Evolutionary conservation across 352 stramenopile genomes (phyloP).

Genomic region (Saprolegnia diclina): DNA sequence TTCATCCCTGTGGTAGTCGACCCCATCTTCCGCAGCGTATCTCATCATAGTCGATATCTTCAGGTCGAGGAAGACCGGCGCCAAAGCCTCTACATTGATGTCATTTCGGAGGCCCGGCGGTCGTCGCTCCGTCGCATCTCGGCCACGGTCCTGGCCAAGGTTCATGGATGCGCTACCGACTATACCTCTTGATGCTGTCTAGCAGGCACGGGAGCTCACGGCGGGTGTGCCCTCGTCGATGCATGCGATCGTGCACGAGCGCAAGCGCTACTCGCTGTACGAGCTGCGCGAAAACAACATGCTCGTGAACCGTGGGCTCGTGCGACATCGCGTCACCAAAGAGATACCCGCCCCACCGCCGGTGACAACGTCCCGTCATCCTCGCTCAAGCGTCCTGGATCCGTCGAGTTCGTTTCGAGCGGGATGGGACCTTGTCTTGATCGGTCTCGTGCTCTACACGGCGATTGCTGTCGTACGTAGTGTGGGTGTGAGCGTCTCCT

Average conservation of each 20-base stretch:
- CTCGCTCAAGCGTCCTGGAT: neutral
- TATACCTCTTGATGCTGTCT: too few species aligned
- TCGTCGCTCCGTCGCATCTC: too few species aligned
- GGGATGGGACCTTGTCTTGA: slow-evolving; percentile 6
- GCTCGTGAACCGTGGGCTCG: neutral
- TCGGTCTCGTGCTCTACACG: slow-evolving; percentile 12
- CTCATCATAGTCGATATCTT: neutral
- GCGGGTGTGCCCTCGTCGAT: neutral
- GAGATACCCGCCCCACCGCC: neutral
- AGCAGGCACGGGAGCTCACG: neutral
- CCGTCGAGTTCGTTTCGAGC: neutral
- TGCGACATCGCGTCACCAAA: neutral
- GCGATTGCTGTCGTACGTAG: slow-evolving; percentile 15
- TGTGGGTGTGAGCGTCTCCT: neutral
- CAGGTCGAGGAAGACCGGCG: neutral
- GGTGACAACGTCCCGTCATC: neutral
- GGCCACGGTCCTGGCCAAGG: too few species aligned
- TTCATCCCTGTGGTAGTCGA: neutral
- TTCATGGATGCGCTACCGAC: too few species aligned
- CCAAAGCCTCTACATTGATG: neutral
- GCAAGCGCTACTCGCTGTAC: neutral
- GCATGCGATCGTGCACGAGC: neutral
- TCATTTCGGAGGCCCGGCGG: neutral
- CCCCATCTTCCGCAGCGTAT: too few species aligned
- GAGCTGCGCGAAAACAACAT: slow-evolving; percentile 18